phyloP scores from a whole-genome alignment of 306 rosid species.

The Prunus salicina region DNA sequence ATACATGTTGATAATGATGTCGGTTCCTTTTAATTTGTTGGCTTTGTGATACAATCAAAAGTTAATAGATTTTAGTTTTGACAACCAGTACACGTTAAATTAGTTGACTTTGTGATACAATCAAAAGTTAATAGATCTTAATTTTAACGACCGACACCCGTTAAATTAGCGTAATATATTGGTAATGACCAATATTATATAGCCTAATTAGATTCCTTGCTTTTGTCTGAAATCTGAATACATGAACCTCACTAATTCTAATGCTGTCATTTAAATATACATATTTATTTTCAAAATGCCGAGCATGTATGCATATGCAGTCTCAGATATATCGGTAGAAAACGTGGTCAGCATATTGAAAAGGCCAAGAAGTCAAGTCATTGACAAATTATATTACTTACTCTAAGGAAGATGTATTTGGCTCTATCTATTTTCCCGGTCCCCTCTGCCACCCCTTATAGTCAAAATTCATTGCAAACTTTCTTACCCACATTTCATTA shows the following conservation, averaged over 20 bases:
- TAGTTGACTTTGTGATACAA: too few species aligned
- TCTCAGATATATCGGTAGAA: not conserved
- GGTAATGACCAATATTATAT: not conserved
- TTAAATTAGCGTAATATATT: not conserved
- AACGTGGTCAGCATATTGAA: conserved; percentile 1
- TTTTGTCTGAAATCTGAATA: not conserved
- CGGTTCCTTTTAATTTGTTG: too few species aligned
- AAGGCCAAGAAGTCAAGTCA: not conserved
- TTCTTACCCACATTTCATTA: not conserved
- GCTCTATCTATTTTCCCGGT: not conserved
- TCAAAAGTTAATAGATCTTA: too few species aligned
- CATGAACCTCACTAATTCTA: not conserved
- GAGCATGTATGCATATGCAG: not conserved
- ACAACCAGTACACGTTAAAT: too few species aligned
- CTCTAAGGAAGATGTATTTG: not conserved
- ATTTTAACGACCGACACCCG: too few species aligned
- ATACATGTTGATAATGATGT: not conserved
- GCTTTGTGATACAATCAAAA: too few species aligned
- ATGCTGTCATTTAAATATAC: not conserved
- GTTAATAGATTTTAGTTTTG: too few species aligned
- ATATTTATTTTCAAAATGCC: not conserved
- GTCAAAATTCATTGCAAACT: conserved; percentile 6
- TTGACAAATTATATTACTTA: not conserved
- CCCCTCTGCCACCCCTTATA: not conserved
- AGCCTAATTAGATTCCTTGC: not conserved